Evolutionary conservation across 139 green algal species (phyloP).

Genomic region (Parachlorella kessleri): DNA sequence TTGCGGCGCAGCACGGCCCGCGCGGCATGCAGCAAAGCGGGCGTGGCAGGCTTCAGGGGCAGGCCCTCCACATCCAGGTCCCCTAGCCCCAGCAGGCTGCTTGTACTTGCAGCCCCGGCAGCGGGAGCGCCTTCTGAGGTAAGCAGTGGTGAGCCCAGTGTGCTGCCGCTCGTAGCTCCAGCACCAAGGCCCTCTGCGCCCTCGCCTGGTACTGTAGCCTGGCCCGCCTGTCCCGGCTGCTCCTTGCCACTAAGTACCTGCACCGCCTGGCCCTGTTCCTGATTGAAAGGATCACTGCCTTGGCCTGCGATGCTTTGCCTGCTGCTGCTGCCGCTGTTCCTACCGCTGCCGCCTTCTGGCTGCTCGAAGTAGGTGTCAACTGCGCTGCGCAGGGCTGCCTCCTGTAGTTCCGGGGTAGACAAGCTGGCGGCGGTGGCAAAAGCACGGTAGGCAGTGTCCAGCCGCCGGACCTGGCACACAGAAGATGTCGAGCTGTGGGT

Average conservation of each 20-base stretch:
- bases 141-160: not conserved
- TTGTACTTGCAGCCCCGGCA: too few relatives aligned
- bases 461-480: too few relatives aligned
- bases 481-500: too few relatives aligned
- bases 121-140: constrained; percentile 3
- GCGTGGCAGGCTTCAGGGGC: constrained; percentile 21
- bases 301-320: not conserved
- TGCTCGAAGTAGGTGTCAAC: constrained; percentile 63
- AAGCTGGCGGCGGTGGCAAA: constrained; percentile 32
- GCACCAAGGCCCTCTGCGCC: too few relatives aligned
- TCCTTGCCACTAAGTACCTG: not conserved
- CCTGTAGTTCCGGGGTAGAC: constrained; percentile 32
- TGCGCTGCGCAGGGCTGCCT: constrained; percentile 43
- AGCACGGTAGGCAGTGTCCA: constrained; percentile 50
- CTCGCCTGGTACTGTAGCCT: not conserved
- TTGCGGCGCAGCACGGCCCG: constrained; percentile 23
- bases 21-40: constrained; percentile 19
- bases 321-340: not conserved
- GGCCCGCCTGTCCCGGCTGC: not conserved
- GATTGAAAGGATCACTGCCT: not conserved
- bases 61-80: constrained; percentile 29
- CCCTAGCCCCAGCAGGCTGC: not conserved
- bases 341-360: not conserved
- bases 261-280: not conserved
- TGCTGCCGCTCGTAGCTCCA: not conserved